Base-by-base conservation (phyloP, 345 rosid species). In the Hibiscus tridactylites region DNA sequence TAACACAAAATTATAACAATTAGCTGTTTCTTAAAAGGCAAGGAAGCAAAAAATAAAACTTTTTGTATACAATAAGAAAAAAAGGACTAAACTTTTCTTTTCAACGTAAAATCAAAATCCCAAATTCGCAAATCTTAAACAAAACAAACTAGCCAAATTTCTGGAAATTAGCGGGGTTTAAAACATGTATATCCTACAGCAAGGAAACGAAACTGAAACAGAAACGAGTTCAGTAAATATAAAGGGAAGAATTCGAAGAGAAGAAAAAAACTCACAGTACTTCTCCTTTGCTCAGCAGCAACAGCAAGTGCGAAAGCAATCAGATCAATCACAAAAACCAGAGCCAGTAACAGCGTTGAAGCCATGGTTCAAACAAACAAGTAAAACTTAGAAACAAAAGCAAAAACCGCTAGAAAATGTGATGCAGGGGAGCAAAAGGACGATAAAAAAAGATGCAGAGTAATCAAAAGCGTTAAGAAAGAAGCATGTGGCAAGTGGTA, bases 281-380 rank as follows among this genome's bases (percentile, higher is more conserved):
- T 88, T 77, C 97, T 84, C 64, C 97, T 85, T 78, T 89, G 97
- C 83, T 92, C 97, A 65, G 99, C 97, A 74, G 96, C 97, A 67
- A 95, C 93, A 65, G 99, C 97, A 70, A 95, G 91, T n/a, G 80
- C 89, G 79, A 92, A 95, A 75, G 99, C 96, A 62, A 92, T 73
- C 75, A 92, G 78, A 87, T 90, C 89, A 80, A 92, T 33, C 59
- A 88, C 77, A 79, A 91, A 92, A 44, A 90, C 93, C 53, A 80
- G 57, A 61, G 87, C 80, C 73, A 92, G 74, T 71, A 95, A 61
- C 76, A 88, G 79, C 35, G 81, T 79, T 1, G 96, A 92, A 76
- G 96, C 89, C 93, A 89, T 94, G 50, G 37, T 74, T 49, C 60
- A 80, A 47, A 50, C 44, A 29, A 67, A 67, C 24, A 9, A 28